A percentile compares a stretch with the other conserved stretches of the same genome.
Conservation (phyloP, 345 rosid species). For the Salix koriyanagi region DNA sequence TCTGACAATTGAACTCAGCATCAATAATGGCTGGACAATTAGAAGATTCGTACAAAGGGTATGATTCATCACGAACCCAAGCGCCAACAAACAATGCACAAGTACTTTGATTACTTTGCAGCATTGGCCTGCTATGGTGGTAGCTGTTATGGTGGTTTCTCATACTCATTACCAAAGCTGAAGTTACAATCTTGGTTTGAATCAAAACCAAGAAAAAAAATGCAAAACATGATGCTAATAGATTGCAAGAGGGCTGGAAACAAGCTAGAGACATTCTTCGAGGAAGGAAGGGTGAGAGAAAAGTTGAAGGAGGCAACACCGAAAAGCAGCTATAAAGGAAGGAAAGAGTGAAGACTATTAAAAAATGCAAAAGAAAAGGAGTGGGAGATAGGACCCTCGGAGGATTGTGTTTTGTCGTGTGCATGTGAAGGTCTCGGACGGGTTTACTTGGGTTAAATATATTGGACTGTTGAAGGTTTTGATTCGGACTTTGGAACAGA, state of each 20-base stretch:
- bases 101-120: constrained; percentile 49
- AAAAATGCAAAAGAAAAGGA: not conserved
- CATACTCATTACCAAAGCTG: constrained; percentile 59
- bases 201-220: constrained; percentile 27
- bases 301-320: not conserved
- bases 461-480: not conserved
- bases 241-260: not conserved
- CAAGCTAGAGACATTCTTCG: not conserved
- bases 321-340: not conserved
- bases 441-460: constrained; percentile 8
- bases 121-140: constrained; percentile 45
- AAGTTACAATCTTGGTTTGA: constrained; percentile 35
- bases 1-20: constrained; percentile 72
- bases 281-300: not conserved
- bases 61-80: constrained; percentile 72
- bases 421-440: constrained; percentile 19
- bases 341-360: not conserved
- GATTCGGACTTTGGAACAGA: not conserved
- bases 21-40: constrained; percentile 55
- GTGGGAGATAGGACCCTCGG: not conserved
- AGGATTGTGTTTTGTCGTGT: constrained; percentile 1
- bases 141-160: constrained; percentile 53
- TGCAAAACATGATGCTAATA: constrained; percentile 22
- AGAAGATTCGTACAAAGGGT: constrained; percentile 59
- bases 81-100: constrained; percentile 57